Percentiles rank a stretch among this genome's conserved stretches.
These are phyloP conservation scores for Orbilia quercus DNA, from an alignment of 2,329 filamentous ascomycete species.

Conservation along the genomic window DNA sequence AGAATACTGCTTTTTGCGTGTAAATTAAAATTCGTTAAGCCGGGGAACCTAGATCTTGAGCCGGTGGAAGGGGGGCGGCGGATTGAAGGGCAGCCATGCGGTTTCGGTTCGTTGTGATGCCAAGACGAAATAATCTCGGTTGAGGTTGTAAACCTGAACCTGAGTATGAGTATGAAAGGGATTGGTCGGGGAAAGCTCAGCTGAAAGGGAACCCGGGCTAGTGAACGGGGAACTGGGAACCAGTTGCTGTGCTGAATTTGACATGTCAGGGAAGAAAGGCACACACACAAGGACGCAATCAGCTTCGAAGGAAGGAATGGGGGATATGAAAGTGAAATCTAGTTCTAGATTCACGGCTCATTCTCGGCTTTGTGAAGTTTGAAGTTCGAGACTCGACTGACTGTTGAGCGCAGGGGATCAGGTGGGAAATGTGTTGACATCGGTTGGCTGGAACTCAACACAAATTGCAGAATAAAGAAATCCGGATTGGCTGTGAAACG, in stretches of 20 bases:
- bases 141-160: conserved; percentile 33
- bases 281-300: too few species aligned
- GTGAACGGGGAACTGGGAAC: conserved; percentile 49
- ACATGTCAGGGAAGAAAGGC: too few species aligned
- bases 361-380: conserved; percentile 17
- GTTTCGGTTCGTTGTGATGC: conserved; percentile 25
- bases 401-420: conserved; percentile 5
- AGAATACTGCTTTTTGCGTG: too few species aligned
- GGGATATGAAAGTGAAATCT: conserved; percentile 14
- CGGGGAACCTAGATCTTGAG: conserved; percentile 50
- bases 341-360: conserved; percentile 12
- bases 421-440: conserved; percentile 33
- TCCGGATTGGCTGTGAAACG: conserved; percentile 46
- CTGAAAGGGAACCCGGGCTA: conserved; percentile 27
- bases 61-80: conserved; percentile 9
- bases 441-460: conserved; percentile 8
- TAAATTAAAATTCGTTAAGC: conserved; percentile 44
- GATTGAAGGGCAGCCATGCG: conserved; percentile 3
- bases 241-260: too few species aligned
- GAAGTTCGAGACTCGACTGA: conserved; percentile 3
- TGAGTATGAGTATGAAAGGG: conserved; percentile 15
- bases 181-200: conserved; percentile 20
- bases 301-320: conserved; percentile 10
- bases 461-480: conserved; percentile 20
- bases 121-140: conserved; percentile 56